These are phyloP conservation scores for Myrica gale DNA, from an alignment of 306 rosid species.

Conservation along the genomic window DNA sequence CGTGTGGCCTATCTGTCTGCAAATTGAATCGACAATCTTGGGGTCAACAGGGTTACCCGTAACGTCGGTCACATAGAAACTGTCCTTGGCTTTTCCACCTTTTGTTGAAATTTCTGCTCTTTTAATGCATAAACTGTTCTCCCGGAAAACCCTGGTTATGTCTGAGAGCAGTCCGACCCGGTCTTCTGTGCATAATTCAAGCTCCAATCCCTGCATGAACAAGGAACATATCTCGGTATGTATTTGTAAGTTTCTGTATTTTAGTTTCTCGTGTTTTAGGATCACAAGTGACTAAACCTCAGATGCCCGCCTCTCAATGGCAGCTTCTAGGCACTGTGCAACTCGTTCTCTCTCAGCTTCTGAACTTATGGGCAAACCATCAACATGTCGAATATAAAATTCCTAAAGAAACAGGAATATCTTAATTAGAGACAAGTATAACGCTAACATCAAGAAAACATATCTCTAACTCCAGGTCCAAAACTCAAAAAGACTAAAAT, in stretches of 20 bases:
- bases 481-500: not conserved
- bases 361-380: slow-evolving; percentile 83
- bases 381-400: slow-evolving; percentile 83
- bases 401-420: slow-evolving; percentile 45
- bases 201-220: slow-evolving; percentile 77
- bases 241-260: not conserved
- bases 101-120: slow-evolving; percentile 90
- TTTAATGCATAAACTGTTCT: slow-evolving; percentile 76
- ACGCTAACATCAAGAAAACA: slow-evolving; percentile 5
- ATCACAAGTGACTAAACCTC: slow-evolving; percentile 48
- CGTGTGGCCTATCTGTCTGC: slow-evolving; percentile 66
- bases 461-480: not conserved
- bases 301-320: slow-evolving; percentile 83
- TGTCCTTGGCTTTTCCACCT: slow-evolving; percentile 65
- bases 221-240: slow-evolving; percentile 28
- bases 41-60: slow-evolving; percentile 73
- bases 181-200: slow-evolving; percentile 75
- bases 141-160: slow-evolving; percentile 86
- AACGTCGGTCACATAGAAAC: slow-evolving; percentile 83
- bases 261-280: not conserved
- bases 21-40: slow-evolving; percentile 71
- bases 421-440: slow-evolving; percentile 7
- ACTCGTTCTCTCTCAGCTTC: slow-evolving; percentile 90
- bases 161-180: slow-evolving; percentile 86
- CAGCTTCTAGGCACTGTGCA: slow-evolving; percentile 87